These are phyloP conservation scores for Tolypocladium cylindrosporum DNA, from an alignment of 2,329 filamentous ascomycete species.

Conservation along the genomic window DNA sequence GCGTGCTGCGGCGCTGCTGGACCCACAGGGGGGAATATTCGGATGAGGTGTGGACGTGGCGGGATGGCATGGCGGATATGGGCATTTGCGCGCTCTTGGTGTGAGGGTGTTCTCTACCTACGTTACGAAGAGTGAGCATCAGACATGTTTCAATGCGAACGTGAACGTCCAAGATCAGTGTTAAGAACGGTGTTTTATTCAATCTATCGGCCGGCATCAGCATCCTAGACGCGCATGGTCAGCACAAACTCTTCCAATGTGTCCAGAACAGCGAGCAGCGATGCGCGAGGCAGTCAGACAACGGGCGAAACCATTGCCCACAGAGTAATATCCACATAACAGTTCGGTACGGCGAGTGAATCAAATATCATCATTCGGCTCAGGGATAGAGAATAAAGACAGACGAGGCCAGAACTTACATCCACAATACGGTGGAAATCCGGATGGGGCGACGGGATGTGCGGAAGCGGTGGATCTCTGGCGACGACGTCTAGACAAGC, in stretches of 20 bases:
- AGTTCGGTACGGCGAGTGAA: slow-evolving; percentile 5
- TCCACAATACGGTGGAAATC: neutral
- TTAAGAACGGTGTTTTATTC: too few relatives aligned
- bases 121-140: neutral
- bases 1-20: slow-evolving; percentile 9
- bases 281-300: slow-evolving; percentile 1
- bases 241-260: neutral
- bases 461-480: neutral
- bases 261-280: neutral
- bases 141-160: neutral
- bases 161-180: too few relatives aligned
- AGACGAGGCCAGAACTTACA: neutral
- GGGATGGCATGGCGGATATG: slow-evolving; percentile 8
- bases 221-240: neutral
- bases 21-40: neutral
- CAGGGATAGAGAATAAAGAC: neutral
- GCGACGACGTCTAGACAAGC: neutral
- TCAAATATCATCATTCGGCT: slow-evolving; percentile 1
- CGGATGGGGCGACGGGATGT: too few relatives aligned
- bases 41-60: slow-evolving; percentile 6
- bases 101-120: neutral
- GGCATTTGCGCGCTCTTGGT: slow-evolving; percentile 10
- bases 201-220: neutral
- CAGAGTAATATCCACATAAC: slow-evolving; percentile 1
- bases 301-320: slow-evolving; percentile 5